These are phyloP conservation scores for Geosmithia flava DNA, from an alignment of 2,329 filamentous ascomycete genomes.

Conservation along the genomic window DNA sequence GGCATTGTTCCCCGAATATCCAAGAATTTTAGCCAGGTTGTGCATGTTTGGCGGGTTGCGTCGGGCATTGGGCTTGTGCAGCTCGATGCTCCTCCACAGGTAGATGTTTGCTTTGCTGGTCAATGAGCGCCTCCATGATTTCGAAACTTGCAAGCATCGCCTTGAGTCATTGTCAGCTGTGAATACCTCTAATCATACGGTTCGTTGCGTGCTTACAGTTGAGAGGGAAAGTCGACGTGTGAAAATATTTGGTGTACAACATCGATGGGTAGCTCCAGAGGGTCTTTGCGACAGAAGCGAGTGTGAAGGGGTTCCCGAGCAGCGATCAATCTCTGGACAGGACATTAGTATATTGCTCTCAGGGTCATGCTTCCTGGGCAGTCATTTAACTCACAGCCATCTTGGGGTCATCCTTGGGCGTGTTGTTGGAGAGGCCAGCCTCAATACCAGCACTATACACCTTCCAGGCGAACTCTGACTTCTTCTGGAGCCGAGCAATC, in stretches of 20 bases:
- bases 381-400: slow-evolving; percentile 13
- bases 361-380: neutral
- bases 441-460: slow-evolving; percentile 25
- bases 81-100: slow-evolving; percentile 18
- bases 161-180: slow-evolving; percentile 5
- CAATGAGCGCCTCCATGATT: slow-evolving; percentile 15
- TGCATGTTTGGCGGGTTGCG: slow-evolving; percentile 1
- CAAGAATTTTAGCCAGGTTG: slow-evolving; percentile 5
- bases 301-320: slow-evolving; percentile 20
- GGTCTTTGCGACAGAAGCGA: slow-evolving; percentile 19
- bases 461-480: slow-evolving; percentile 24
- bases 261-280: slow-evolving; percentile 21
- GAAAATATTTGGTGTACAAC: slow-evolving; percentile 21
- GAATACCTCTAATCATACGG: neutral
- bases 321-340: slow-evolving; percentile 17
- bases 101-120: slow-evolving; percentile 12
- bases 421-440: slow-evolving; percentile 9
- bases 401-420: slow-evolving; percentile 12
- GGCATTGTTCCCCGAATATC: slow-evolving; percentile 15
- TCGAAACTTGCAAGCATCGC: slow-evolving; percentile 18
- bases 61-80: slow-evolving; percentile 5
- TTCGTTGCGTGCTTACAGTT: slow-evolving; percentile 11
- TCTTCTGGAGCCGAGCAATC: slow-evolving; percentile 21
- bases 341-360: neutral
- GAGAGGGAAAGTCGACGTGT: slow-evolving; percentile 17